Base-by-base conservation (phyloP, 805 yeast genomes). In the Saccharomycopsis sp. region DNA sequence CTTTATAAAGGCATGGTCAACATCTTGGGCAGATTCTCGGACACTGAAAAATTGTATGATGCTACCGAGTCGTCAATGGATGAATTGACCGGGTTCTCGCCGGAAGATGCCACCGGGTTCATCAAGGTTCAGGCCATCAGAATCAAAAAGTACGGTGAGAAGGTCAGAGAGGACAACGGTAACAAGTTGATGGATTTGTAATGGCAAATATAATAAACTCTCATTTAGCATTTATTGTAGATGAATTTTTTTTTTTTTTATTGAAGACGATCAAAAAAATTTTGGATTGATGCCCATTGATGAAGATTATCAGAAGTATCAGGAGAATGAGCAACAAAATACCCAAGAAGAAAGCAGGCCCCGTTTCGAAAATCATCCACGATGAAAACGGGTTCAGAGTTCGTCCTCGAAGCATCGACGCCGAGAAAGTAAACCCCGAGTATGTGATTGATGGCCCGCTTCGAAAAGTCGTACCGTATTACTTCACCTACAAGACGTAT, bases 61-160 rank as follows among this genome's bases (percentile, higher is more conserved):
- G 95, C 95, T 51, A 86, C 96, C 42, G 96, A 89, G 65, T 88
- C 96, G 12, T 89, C 97, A 9, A 92, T 92, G 98, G 98, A 92
- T 66, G 98, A 92, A 69, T 78, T 92, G 58, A 87, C 96, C 45
- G 98, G 96, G 46, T 92, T 92, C 74, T 80, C 84, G 56, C 98
- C 98, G 50, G 87, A 83, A 62, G 97, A 89, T 63, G 86, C 98
- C 46, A 69, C 94, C 48, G 98, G 98, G 42, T 92, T 92, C 75
- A 92, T 92, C 65, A 85, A 95, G 53, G 95, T 92, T 54, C 96
- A 92, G 72, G 85, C 97, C 49, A 92, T 92, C 64, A 86, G 98
- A 74, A 84, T 89, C 63, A 92, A 92, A 75, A 92, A 92, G 69
- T 92, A 85, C 63, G 98, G 98, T 63, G 94, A 87, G 68, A 74